Percentiles rank a stretch among this genome's conserved stretches.
Conservation (phyloP, 2,329 filamentous ascomycete species). For the Rosellinia necatrix region DNA sequence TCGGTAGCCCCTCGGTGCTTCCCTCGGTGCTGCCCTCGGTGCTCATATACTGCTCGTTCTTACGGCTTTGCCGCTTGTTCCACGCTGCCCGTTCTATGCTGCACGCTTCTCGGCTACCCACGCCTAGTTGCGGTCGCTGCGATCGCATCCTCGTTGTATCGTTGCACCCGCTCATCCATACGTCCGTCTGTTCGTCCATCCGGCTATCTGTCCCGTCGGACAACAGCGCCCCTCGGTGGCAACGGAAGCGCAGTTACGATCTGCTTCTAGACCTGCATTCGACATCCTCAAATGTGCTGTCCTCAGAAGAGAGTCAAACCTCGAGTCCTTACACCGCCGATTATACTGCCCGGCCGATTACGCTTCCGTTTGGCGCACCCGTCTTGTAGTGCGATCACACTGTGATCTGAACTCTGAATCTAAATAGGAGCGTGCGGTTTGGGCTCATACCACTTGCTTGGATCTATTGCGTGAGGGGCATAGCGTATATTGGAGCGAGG, state of each 20-base stretch:
- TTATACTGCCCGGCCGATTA: no score
- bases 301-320: background rate
- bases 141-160: constrained; percentile 3
- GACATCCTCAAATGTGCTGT: background rate
- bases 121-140: no score
- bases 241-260: background rate
- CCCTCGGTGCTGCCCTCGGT: background rate
- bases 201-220: no score
- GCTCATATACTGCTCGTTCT: constrained; percentile 21
- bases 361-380: background rate
- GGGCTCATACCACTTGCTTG: constrained; percentile 1
- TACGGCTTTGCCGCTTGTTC: background rate
- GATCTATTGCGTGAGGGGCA: constrained; percentile 14
- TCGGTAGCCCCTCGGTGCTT: background rate
- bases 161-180: no score
- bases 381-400: background rate
- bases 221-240: no score
- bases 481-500: constrained; percentile 18
- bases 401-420: background rate
- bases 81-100: no score
- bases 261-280: background rate
- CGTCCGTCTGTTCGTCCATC: no score
- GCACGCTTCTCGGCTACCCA: background rate
- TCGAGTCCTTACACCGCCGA: background rate
- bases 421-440: background rate